Conservation (phyloP, 225 moss, liverwort and hornwort genomes). For the Pseudisothecium myosuroides region DNA sequence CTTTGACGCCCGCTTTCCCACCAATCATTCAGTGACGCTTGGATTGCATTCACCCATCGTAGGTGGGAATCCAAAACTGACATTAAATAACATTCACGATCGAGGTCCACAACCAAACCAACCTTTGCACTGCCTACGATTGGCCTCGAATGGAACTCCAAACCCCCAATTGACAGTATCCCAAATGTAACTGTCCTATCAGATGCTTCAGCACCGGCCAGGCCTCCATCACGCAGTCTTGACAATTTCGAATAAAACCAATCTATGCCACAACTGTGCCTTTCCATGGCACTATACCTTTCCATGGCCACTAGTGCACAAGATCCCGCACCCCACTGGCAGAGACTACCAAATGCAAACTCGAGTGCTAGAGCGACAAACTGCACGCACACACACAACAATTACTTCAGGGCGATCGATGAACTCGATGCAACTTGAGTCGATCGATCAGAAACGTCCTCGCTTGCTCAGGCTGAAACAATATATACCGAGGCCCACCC, state of each 20-base stretch:
- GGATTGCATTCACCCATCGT: accelerated
- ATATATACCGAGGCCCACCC: not conserved
- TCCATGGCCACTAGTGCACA: not conserved
- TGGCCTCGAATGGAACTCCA: not conserved
- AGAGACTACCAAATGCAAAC: not conserved
- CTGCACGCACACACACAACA: not conserved
- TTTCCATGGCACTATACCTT: too few relatives aligned
- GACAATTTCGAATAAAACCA: not conserved
- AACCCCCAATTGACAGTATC: not conserved
- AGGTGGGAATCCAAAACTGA: accelerated
- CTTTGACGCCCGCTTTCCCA: not conserved
- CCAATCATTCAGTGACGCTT: not conserved
- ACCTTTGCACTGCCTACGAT: not conserved
- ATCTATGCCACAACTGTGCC: too few relatives aligned
- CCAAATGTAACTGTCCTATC: too few relatives aligned
- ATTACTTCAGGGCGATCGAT: not conserved
- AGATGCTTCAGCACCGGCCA: not conserved
- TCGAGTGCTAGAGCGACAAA: not conserved
- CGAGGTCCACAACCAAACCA: accelerated
- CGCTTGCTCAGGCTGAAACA: not conserved
- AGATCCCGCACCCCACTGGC: not conserved
- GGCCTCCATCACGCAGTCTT: not conserved
- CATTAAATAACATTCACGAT: accelerated
- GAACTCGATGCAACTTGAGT: not conserved
- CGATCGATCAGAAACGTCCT: not conserved